phyloP scores from a whole-genome alignment of 495 filamentous ascomycete species.

The Xylaria acuta region DNA sequence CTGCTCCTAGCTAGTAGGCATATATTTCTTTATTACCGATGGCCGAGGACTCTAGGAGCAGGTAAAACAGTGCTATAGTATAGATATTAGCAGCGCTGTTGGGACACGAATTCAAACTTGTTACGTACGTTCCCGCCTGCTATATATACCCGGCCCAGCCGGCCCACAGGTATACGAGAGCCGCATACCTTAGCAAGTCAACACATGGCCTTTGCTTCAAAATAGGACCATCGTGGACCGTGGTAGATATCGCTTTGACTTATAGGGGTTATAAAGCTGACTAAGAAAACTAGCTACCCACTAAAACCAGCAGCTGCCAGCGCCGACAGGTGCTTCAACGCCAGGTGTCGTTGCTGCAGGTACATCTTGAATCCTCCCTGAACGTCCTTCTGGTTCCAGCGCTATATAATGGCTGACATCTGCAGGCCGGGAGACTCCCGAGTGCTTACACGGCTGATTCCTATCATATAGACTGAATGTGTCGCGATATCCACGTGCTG shows the following conservation, averaged over 20 bases:
- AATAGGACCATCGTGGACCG: too few relatives aligned
- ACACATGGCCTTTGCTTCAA: not conserved
- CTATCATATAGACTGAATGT: not conserved
- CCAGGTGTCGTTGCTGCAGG: conserved; percentile 21
- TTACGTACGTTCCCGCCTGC: not conserved
- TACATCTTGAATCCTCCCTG: not conserved
- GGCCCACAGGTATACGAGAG: not conserved
- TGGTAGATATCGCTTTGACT: not conserved
- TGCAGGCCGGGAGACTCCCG: not conserved
- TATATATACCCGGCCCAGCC: not conserved
- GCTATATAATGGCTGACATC: conserved; percentile 14
- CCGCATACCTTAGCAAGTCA: not conserved
- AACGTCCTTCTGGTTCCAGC: conserved; percentile 3
- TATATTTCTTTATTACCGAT: not conserved
- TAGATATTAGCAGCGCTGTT: not conserved
- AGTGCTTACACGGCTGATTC: not conserved
- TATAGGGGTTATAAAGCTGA: not conserved
- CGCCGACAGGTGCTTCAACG: conserved; percentile 4
- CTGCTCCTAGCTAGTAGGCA: conserved; percentile 24
- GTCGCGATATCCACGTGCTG: not conserved
- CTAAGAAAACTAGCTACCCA: conserved; percentile 2
- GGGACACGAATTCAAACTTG: too few relatives aligned
- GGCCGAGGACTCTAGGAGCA: not conserved
- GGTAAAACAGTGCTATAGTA: not conserved
- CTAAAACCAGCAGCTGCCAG: conserved; percentile 24